Conservation (phyloP, 768 basidiomycete genomes). For the Boletales sp. region DNA sequence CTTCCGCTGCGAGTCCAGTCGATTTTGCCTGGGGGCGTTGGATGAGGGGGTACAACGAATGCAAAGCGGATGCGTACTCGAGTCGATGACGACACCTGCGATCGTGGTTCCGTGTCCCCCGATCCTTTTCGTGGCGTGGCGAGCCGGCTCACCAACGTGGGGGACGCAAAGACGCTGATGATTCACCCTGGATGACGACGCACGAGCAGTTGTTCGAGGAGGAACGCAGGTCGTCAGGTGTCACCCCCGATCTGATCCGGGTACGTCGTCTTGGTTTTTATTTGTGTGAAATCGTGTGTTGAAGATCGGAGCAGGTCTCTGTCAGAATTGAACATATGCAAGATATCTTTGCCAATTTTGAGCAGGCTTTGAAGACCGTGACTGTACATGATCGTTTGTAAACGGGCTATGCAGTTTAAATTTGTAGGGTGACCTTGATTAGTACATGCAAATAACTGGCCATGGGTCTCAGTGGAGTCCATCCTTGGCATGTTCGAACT, state of each 20-base stretch:
- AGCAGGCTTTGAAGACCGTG: slow-evolving; percentile 5
- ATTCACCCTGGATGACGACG: slow-evolving; percentile 60
- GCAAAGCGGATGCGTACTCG: slow-evolving; percentile 34
- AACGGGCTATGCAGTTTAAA: too few species aligned
- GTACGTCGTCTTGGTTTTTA: slow-evolving; percentile 27
- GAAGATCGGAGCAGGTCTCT: slow-evolving; percentile 1
- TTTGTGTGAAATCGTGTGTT: too few species aligned
- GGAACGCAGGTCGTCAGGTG: slow-evolving; percentile 47
- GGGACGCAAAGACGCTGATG: slow-evolving; percentile 60
- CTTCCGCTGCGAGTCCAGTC: slow-evolving; percentile 50
- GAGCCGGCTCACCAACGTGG: slow-evolving; percentile 71
- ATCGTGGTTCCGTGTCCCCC: slow-evolving; percentile 67
- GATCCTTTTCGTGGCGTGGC: slow-evolving; percentile 72
- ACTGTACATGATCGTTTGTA: slow-evolving; percentile 15
- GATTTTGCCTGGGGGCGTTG: slow-evolving; percentile 43
- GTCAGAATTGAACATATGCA: slow-evolving; percentile 17
- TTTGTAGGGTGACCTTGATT: too few species aligned
- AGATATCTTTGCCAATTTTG: slow-evolving; percentile 15
- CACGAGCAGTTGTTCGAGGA: slow-evolving; percentile 51
- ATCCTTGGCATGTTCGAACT: too few species aligned
- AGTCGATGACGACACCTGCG: slow-evolving; percentile 59
- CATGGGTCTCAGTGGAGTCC: too few species aligned
- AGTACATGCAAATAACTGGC: too few species aligned
- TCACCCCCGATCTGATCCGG: slow-evolving; percentile 55
- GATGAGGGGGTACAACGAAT: not conserved